Conservation (phyloP, 306 rosid genomes). For the Cicer judaicum region DNA sequence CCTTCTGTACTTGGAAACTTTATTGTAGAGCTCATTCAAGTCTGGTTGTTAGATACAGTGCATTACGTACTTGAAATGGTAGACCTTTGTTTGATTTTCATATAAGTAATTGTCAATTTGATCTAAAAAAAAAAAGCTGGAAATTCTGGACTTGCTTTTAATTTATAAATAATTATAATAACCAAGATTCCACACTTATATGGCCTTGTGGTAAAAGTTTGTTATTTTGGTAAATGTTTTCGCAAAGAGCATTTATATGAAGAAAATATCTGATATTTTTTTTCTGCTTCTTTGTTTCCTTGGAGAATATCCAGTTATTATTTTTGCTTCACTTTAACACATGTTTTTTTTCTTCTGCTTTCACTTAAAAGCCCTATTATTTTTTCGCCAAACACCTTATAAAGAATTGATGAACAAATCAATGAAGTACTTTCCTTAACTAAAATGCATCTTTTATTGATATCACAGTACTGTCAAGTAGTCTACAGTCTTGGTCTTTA, state of each 20-base stretch:
- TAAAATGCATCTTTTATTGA: conserved; percentile 4
- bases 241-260: neutral
- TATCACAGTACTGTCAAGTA: conserved; percentile 18
- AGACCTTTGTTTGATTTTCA: conserved; percentile 11
- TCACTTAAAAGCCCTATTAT: neutral
- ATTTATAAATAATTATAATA: neutral
- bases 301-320: conserved; percentile 17
- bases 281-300: conserved; percentile 5
- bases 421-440: conserved; percentile 24
- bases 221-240: conserved; percentile 4
- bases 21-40: conserved; percentile 10
- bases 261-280: conserved; percentile 1
- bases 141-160: conserved; percentile 9
- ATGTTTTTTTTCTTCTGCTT: neutral
- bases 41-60: conserved; percentile 28
- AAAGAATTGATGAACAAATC: neutral
- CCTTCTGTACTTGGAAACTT: conserved; percentile 1
- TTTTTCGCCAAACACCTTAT: neutral
- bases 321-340: neutral
- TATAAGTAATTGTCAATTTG: conserved; percentile 24
- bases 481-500: neutral
- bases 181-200: conserved; percentile 19
- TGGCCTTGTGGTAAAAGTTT: conserved; percentile 16
- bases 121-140: neutral
- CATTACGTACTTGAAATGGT: conserved; percentile 3